Conservation (phyloP, 106 monocot species). For the Dactylorhiza incarnata region DNA sequence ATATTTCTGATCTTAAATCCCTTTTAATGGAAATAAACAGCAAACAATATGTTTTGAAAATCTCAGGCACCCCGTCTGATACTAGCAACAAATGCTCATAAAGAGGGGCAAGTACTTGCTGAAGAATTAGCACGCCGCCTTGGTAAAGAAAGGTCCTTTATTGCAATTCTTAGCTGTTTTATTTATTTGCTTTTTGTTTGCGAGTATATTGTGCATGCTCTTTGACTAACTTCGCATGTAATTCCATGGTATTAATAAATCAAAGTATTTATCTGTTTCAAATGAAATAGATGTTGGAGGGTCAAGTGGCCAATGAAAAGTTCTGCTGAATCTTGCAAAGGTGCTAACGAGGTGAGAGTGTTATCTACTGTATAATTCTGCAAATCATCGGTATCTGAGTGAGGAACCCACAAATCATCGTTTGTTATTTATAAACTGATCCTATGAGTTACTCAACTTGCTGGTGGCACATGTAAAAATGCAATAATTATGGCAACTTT, state of each 20-base stretch:
- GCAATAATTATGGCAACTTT: too few relatives aligned
- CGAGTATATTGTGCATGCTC: background rate
- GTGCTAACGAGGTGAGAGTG: constrained; percentile 37
- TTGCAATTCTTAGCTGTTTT: background rate
- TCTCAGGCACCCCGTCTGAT: constrained; percentile 38
- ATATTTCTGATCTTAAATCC: background rate
- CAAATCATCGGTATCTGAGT: background rate
- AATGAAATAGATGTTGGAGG: constrained; percentile 34
- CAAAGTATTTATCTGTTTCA: constrained; percentile 3
- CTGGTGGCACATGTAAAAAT: background rate
- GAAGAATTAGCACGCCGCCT: constrained; percentile 45
- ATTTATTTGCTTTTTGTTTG: background rate
- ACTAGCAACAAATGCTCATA: constrained; percentile 44
- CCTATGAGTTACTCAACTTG: background rate
- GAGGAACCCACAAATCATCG: background rate
- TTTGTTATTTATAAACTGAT: background rate
- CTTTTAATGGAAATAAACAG: background rate
- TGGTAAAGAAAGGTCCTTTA: constrained; percentile 43
- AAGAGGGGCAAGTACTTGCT: constrained; percentile 39
- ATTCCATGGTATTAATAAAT: background rate
- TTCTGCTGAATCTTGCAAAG: constrained; percentile 29
- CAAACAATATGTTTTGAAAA: background rate
- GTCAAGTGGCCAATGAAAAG: constrained; percentile 36
- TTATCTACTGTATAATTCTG: background rate
- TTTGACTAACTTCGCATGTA: background rate